phyloP scores from a whole-genome alignment of 2,329 filamentous ascomycete genomes.

The Aschersonia sp. region DNA sequence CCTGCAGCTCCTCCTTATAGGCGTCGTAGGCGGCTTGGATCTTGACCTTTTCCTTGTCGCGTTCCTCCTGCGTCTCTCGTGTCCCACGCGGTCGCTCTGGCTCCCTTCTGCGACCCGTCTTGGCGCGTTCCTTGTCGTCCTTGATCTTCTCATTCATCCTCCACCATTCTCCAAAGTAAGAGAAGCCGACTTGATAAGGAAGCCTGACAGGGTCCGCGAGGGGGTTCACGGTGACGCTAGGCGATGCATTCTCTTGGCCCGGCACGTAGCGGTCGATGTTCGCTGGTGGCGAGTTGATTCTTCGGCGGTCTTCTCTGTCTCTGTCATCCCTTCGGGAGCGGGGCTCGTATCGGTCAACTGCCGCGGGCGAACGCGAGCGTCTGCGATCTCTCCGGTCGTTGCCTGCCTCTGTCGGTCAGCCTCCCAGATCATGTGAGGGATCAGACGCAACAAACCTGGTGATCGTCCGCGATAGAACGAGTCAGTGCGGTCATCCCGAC shows the following conservation, averaged over 20 bases:
- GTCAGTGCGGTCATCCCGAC: constrained; percentile 39
- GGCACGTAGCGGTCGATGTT: constrained; percentile 80
- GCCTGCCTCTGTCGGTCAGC: constrained; percentile 19
- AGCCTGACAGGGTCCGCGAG: constrained; percentile 58
- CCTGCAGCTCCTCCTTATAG: constrained; percentile 55
- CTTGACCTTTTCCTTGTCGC: constrained; percentile 62
- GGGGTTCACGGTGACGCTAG: constrained; percentile 42
- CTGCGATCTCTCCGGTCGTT: constrained; percentile 46
- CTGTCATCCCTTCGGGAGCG: constrained; percentile 53
- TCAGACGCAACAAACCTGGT: constrained; percentile 34
- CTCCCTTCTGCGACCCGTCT: constrained; percentile 53
- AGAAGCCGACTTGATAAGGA: constrained; percentile 71
- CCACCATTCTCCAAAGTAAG: constrained; percentile 81
- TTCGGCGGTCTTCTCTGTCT: constrained; percentile 46
- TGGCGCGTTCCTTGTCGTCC: constrained; percentile 60
- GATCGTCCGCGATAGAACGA: constrained; percentile 53
- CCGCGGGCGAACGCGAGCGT: constrained; percentile 53
- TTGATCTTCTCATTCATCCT: constrained; percentile 68
- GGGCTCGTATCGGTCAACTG: constrained; percentile 66
- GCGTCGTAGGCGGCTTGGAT: constrained; percentile 57
- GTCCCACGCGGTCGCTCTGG: constrained; percentile 47
- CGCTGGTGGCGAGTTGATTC: constrained; percentile 45
- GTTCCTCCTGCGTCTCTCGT: constrained; percentile 55
- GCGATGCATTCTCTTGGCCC: constrained; percentile 43
- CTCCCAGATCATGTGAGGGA: neutral